These are phyloP conservation scores for Leishmania turanica DNA, from an alignment of 208 protist species.

Conservation along the genomic window DNA sequence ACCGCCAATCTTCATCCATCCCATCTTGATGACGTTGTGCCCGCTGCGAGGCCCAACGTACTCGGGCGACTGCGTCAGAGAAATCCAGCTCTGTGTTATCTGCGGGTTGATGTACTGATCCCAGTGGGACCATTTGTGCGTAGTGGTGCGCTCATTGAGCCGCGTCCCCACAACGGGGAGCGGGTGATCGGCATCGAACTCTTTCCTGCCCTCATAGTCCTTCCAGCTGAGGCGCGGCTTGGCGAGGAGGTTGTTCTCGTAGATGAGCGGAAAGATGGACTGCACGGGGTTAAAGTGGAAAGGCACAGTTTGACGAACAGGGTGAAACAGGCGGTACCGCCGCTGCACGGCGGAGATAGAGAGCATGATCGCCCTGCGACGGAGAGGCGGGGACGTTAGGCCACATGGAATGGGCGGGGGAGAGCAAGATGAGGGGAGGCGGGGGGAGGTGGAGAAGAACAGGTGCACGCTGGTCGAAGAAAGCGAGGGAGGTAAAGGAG, in stretches of 20 bases:
- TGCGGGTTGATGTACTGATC: constrained; percentile 90
- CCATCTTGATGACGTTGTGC: constrained; percentile 89
- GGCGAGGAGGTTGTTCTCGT: constrained; percentile 83
- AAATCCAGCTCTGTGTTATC: constrained; percentile 63
- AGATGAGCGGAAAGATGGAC: constrained; percentile 90
- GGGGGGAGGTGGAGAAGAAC: background rate
- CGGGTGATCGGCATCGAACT: constrained; percentile 86
- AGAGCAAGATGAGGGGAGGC: background rate
- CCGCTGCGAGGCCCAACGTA: constrained; percentile 87
- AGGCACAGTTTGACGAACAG: constrained; percentile 61
- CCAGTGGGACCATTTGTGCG: constrained; percentile 87
- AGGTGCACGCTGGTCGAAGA: background rate
- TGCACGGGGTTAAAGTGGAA: constrained; percentile 81
- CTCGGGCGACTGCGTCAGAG: constrained; percentile 79
- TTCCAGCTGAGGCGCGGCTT: constrained; percentile 85
- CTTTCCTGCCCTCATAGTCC: constrained; percentile 76
- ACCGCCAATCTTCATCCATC: constrained; percentile 92
- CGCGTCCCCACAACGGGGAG: constrained; percentile 77
- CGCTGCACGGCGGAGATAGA: constrained; percentile 7
- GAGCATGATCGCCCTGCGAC: constrained; percentile 16
- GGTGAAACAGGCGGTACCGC: constrained; percentile 80
- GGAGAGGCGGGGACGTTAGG: background rate
- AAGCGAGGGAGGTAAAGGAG: background rate
- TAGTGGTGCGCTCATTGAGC: constrained; percentile 76
- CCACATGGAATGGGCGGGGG: background rate